Conservation (phyloP, 2,329 filamentous ascomycete genomes). For the Penicillium sclerotiorum region DNA sequence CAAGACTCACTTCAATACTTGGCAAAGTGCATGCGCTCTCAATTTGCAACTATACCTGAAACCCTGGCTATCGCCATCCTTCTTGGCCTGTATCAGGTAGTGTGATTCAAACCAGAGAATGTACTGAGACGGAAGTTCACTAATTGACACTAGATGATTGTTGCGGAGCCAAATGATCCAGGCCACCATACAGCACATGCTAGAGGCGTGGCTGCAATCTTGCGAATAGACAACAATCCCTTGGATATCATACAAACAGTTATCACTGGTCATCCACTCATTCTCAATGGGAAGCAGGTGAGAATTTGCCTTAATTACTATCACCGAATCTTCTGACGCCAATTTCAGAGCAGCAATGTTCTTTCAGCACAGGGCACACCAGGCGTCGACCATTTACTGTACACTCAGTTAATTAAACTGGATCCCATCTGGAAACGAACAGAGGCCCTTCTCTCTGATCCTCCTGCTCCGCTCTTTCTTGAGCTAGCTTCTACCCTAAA, state of each 20-base stretch:
- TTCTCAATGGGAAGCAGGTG: background rate
- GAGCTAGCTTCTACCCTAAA: background rate
- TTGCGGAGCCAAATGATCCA: background rate
- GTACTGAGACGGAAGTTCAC: too few relatives aligned
- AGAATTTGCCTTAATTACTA: background rate
- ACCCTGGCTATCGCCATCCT: background rate
- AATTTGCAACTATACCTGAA: background rate
- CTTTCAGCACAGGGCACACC: background rate
- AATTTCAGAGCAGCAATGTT: background rate
- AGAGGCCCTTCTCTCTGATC: background rate
- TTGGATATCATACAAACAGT: background rate
- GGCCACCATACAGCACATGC: conserved; percentile 2
- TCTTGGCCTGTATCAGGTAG: background rate
- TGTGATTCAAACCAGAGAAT: background rate
- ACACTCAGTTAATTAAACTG: background rate
- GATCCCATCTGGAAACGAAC: background rate
- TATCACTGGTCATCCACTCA: background rate
- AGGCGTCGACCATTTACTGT: background rate
- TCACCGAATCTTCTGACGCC: background rate
- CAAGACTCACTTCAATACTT: background rate
- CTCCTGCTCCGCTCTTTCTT: background rate
- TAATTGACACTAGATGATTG: background rate
- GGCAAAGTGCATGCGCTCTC: background rate
- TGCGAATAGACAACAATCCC: background rate
- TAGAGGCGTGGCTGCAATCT: background rate